phyloP scores from a whole-genome alignment of 441 rosid genomes.

The Jatropha podagrica region DNA sequence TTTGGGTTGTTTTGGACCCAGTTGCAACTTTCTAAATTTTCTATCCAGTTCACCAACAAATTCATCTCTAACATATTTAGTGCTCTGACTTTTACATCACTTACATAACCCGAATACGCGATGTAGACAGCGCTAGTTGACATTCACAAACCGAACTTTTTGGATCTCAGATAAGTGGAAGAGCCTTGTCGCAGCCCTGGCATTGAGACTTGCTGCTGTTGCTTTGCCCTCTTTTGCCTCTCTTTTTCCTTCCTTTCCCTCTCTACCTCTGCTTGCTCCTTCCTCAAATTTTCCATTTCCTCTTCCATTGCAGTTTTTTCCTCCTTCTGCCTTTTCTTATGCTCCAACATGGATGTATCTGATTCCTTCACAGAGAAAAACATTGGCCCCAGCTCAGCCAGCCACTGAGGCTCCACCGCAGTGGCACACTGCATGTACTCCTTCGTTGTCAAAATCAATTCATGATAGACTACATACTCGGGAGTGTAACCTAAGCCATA shows the following conservation, averaged over 20 bases:
- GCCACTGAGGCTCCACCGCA: conserved; percentile 92
- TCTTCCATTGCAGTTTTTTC: conserved; percentile 96
- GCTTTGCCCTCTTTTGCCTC: conserved; percentile 60
- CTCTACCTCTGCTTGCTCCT: conserved; percentile 65
- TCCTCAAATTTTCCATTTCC: conserved; percentile 89
- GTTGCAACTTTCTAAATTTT: no score
- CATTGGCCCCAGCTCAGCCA: conserved; percentile 96
- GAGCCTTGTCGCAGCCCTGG: conserved; percentile 61
- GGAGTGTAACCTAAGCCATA: conserved; percentile 89
- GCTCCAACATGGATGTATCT: conserved; percentile 83
- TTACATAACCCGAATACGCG: no score
- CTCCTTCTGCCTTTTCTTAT: conserved; percentile 85
- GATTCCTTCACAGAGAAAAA: conserved; percentile 95
- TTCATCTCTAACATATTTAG: no score
- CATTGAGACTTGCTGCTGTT: conserved; percentile 71
- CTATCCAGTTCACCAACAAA: no score
- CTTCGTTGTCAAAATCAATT: conserved; percentile 78
- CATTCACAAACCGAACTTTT: conserved; percentile 68
- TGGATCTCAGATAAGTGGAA: conserved; percentile 67
- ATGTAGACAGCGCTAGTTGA: not conserved
- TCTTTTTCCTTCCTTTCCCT: conserved; percentile 54
- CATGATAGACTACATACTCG: conserved; percentile 89
- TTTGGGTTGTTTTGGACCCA: no score
- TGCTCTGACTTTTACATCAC: no score
- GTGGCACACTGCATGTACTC: conserved; percentile 99